These are phyloP conservation scores for Dendrothele bispora DNA, from an alignment of 768 basidiomycete species.

Conservation along the genomic window DNA sequence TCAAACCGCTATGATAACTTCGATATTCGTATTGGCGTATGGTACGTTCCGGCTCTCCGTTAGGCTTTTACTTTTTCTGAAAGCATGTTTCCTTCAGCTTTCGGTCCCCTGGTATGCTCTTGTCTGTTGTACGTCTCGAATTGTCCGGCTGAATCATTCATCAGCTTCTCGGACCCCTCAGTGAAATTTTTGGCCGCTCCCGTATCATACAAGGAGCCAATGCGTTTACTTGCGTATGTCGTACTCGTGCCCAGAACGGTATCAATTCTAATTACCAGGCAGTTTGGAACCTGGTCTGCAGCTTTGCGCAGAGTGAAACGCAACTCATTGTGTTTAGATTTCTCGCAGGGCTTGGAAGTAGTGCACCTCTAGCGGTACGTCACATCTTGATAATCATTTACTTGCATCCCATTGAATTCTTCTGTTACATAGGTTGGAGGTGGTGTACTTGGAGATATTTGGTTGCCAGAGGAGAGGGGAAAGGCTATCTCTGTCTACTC, in stretches of 20 bases:
- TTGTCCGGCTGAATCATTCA: too few species aligned
- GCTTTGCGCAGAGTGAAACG: constrained; percentile 41
- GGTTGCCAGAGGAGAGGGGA: constrained; percentile 60
- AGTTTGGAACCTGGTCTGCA: constrained; percentile 47
- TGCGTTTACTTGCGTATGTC: constrained; percentile 58
- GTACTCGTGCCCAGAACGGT: not conserved
- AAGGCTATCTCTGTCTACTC: constrained; percentile 66
- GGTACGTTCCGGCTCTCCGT: constrained; percentile 34
- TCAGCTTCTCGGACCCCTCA: constrained; percentile 57
- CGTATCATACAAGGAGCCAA: constrained; percentile 61
- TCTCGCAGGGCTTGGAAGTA: constrained; percentile 52
- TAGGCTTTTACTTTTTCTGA: not conserved
- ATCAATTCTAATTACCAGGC: constrained; percentile 1
- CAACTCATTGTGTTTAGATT: constrained; percentile 54
- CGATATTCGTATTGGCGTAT: constrained; percentile 59
- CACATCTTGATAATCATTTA: too few species aligned
- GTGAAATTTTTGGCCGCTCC: constrained; percentile 70
- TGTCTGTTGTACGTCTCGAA: not conserved
- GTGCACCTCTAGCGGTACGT: constrained; percentile 46
- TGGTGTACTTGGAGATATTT: constrained; percentile 65
- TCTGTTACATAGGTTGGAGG: too few species aligned
- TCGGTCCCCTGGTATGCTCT: constrained; percentile 47
- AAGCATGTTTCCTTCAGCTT: constrained; percentile 38
- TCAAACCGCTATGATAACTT: constrained; percentile 55
- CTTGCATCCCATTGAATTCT: too few species aligned